Base-by-base conservation (phyloP, 2,329 filamentous ascomycete species). In the Sporothrix euskadiensis region DNA sequence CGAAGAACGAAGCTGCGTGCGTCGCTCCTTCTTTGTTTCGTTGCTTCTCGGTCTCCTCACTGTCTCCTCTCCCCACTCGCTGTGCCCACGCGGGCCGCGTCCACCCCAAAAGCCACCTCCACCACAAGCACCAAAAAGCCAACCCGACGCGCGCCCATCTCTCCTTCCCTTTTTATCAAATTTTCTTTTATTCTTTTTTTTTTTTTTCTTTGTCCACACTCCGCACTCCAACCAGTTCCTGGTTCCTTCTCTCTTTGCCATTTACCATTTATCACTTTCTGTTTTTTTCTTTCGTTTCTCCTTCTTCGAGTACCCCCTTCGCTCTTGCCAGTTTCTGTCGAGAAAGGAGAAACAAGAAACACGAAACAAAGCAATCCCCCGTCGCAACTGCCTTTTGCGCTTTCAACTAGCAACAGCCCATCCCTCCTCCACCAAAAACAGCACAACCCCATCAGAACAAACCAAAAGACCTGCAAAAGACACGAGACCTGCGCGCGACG, bases 31-130 rank as follows among this genome's bases (percentile, higher is more conserved):
- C 44, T 61, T 52, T 69, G 39, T 59, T 69, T 44, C 65, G 22
- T 44, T 68, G 35, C 41, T 14, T 26, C 30, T 30, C 22, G 22
- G 22, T 56, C 22, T 56, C 52, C 9, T 22, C 52, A 44, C 32
- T n/a, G 19, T 35, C n/a, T 57, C 9, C 30, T 32, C n/a, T 57
- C 9, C 30, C n/a, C 22, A 44, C 56, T 49, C 10, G 22, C 22
- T 26, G 10, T 63, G 70, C 57, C 57, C 70, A 65, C 66, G 65
- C 72, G 70, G 70, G 14, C 54, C 72, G 72, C 72, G 72, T 63
- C 66, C 66, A 35, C 56, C 71, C 54, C 41, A 52, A 41, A 61
- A 57, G 30, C 63, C 41, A 35, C 65, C 32, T 35, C 44, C 56
- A 35, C 69, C n/a, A 30, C 56, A 26, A 26, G 26, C 56, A 61